Conservation (phyloP, 257 asterid species). For the Solanum arcanum region DNA sequence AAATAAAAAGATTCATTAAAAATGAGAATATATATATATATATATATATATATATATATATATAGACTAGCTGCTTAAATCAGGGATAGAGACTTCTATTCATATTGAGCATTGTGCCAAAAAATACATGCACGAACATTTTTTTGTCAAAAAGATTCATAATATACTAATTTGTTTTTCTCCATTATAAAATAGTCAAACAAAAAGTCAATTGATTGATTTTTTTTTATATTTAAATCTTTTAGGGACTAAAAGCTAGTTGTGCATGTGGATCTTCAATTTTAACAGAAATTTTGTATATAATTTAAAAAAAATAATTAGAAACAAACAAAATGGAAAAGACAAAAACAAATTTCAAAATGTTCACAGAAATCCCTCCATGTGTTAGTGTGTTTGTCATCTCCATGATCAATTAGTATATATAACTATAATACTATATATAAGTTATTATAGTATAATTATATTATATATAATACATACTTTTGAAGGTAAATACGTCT, state of each 20-base stretch:
- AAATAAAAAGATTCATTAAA: background rate
- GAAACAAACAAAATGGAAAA: background rate
- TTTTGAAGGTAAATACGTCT: too few relatives aligned
- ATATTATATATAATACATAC: too few relatives aligned
- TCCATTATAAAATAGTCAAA: background rate
- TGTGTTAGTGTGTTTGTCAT: background rate
- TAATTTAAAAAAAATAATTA: background rate
- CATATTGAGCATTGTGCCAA: constrained; percentile 45
- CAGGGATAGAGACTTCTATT: constrained; percentile 52
- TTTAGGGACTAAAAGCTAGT: background rate
- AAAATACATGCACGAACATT: background rate
- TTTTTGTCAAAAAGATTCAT: background rate
- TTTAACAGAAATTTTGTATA: background rate
- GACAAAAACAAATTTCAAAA: background rate
- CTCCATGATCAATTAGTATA: background rate
- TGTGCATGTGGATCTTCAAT: background rate
- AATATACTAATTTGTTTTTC: background rate
- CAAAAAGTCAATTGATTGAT: background rate
- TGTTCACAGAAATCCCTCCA: background rate
- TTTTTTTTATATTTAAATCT: background rate
- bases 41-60: background rate
- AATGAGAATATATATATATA: background rate
- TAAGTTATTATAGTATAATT: too few relatives aligned
- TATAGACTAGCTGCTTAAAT: constrained; percentile 6
- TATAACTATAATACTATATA: too few relatives aligned